These are phyloP conservation scores for Pyricularia grisea DNA, from an alignment of 2,329 filamentous ascomycete species.

Conservation along the genomic window DNA sequence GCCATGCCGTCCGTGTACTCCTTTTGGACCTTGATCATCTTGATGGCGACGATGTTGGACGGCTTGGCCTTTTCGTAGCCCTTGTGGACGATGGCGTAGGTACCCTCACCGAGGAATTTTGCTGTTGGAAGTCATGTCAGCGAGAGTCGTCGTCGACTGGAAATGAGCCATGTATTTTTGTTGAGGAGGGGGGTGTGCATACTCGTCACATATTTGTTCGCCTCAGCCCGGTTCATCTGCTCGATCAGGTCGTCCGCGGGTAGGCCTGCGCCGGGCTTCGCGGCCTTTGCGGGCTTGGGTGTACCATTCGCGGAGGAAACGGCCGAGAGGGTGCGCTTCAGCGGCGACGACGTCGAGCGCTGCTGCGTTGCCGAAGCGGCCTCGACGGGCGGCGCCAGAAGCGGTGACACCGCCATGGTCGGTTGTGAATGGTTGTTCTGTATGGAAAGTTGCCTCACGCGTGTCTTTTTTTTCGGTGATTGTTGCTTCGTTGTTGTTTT, in stretches of 20 bases:
- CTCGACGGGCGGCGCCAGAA: constrained; percentile 3
- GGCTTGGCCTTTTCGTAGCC: constrained; percentile 71
- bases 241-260: constrained; percentile 52
- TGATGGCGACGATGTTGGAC: constrained; percentile 73
- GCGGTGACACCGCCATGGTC: constrained; percentile 6
- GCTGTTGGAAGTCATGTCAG: constrained; percentile 34
- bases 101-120: constrained; percentile 89
- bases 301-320: constrained; percentile 19
- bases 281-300: constrained; percentile 14
- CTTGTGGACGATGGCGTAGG: constrained; percentile 91
- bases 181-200: constrained; percentile 6
- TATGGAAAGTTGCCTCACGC: neutral
- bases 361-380: constrained; percentile 4
- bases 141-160: neutral
- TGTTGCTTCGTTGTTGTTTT: neutral
- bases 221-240: constrained; percentile 72
- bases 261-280: constrained; percentile 8
- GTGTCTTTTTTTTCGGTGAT: neutral
- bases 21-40: constrained; percentile 81
- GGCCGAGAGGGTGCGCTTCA: constrained; percentile 17
- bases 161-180: neutral
- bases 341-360: constrained; percentile 10
- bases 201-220: constrained; percentile 86
- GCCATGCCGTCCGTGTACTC: constrained; percentile 87
- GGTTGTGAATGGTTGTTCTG: neutral